Evolutionary conservation across 306 rosid genomes (phyloP).

Genomic region (Pyrus pyrifolia): DNA sequence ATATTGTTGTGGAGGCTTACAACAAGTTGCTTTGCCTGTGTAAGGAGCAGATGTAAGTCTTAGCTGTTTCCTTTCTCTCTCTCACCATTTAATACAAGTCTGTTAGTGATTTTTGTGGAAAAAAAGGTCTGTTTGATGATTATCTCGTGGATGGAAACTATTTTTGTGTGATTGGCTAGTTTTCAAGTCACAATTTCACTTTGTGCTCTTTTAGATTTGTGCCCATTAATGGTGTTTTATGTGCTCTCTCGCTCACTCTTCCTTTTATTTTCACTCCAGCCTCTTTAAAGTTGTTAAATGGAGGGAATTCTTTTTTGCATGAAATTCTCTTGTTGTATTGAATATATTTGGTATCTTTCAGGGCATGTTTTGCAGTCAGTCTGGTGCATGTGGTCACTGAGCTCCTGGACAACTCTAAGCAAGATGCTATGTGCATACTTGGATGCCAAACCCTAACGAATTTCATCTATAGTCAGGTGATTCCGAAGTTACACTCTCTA

Average conservation of each 20-base stretch:
- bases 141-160: background rate
- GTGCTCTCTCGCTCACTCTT: background rate
- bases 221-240: background rate
- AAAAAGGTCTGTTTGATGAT: background rate
- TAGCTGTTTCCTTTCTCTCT: conserved; percentile 1
- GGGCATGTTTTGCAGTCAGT: conserved; percentile 80
- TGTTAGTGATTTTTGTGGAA: background rate
- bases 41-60: conserved; percentile 92
- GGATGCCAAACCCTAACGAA: conserved; percentile 85
- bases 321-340: background rate
- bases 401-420: conserved; percentile 72
- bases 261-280: background rate
- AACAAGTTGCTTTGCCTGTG: conserved; percentile 76
- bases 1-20: conserved; percentile 58
- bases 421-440: conserved; percentile 52
- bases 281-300: background rate
- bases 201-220: background rate
- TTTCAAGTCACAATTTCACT: too few relatives aligned
- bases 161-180: background rate
- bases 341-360: conserved; percentile 28
- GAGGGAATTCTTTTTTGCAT: background rate
- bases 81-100: background rate
- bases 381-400: conserved; percentile 67
- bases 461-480: conserved; percentile 82
- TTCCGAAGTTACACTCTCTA: conserved; percentile 3